A percentile compares a stretch with the other conserved stretches of the same genome.
These are phyloP conservation scores for Nissolia schottii DNA, from an alignment of 306 rosid species.

Conservation along the genomic window DNA sequence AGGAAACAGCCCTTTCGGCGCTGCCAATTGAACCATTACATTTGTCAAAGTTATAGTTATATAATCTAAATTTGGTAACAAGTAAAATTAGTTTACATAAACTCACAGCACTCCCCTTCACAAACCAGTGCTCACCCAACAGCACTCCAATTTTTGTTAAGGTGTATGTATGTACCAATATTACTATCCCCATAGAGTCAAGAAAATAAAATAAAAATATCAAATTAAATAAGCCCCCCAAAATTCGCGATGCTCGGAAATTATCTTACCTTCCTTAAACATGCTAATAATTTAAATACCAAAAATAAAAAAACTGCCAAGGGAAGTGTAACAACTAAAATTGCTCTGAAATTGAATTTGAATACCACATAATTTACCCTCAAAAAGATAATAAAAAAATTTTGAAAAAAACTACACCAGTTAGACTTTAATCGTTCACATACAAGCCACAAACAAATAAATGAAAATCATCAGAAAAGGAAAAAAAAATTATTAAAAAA, in stretches of 20 bases:
- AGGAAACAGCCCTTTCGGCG: conserved; percentile 95
- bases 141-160: not conserved
- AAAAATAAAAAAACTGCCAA: not conserved
- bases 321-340: not conserved
- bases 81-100: not conserved
- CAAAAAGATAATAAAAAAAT: too few relatives aligned
- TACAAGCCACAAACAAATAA: not conserved
- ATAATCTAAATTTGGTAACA: not conserved
- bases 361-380: not conserved
- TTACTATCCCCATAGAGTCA: not conserved
- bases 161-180: not conserved
- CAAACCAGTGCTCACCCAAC: not conserved
- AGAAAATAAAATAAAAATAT: not conserved
- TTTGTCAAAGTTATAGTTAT: conserved; percentile 20
- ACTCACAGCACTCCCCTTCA: not conserved
- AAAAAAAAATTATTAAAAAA: not conserved
- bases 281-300: not conserved
- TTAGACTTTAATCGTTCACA: not conserved
- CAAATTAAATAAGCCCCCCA: not conserved
- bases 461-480: not conserved
- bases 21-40: conserved; percentile 42
- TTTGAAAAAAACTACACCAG: not conserved
- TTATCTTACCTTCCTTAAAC: not conserved
- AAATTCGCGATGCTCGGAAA: not conserved
- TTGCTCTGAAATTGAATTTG: not conserved